phyloP scores from a whole-genome alignment of 768 basidiomycete species.

The Rhodosporidiobolus odoratus region DNA sequence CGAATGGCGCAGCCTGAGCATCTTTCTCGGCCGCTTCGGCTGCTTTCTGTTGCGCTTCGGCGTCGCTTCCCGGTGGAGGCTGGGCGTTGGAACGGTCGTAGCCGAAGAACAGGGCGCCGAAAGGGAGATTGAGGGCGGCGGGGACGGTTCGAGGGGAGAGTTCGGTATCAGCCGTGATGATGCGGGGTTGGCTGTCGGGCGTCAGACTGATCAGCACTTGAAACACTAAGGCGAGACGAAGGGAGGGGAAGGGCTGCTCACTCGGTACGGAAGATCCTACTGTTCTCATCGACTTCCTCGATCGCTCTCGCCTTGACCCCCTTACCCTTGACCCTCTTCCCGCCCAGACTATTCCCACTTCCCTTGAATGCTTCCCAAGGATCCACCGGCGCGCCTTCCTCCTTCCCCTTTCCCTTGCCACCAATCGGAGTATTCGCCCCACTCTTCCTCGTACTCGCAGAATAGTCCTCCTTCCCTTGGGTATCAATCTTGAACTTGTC shows the following conservation, averaged over 20 bases:
- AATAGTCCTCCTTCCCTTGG: slow-evolving; percentile 35
- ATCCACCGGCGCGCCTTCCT: slow-evolving; percentile 15
- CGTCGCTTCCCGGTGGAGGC: slow-evolving; percentile 42
- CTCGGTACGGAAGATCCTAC: slow-evolving; percentile 89
- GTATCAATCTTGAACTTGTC: slow-evolving; percentile 89
- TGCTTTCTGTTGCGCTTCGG: slow-evolving; percentile 40
- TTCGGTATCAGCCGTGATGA: slow-evolving; percentile 74
- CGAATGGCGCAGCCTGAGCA: slow-evolving; percentile 48
- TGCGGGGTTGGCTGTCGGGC: slow-evolving; percentile 62
- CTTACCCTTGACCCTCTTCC: slow-evolving; percentile 90
- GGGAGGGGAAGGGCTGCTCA: slow-evolving; percentile 50
- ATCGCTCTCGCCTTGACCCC: slow-evolving; percentile 77
- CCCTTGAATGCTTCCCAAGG: slow-evolving; percentile 83
- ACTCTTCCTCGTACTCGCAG: slow-evolving; percentile 22
- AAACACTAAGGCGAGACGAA: not conserved
- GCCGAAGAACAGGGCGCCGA: slow-evolving; percentile 94
- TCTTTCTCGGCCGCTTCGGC: slow-evolving; percentile 15
- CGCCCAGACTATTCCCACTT: slow-evolving; percentile 80
- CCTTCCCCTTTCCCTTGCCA: slow-evolving; percentile 57
- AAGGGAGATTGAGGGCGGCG: slow-evolving; percentile 80
- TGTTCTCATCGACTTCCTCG: slow-evolving; percentile 69
- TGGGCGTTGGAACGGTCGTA: slow-evolving; percentile 64
- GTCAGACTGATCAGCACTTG: not conserved
- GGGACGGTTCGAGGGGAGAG: slow-evolving; percentile 74
- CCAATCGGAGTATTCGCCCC: slow-evolving; percentile 57